phyloP scores from a whole-genome alignment of 208 protist genomes.

The Angomonas desouzai region DNA sequence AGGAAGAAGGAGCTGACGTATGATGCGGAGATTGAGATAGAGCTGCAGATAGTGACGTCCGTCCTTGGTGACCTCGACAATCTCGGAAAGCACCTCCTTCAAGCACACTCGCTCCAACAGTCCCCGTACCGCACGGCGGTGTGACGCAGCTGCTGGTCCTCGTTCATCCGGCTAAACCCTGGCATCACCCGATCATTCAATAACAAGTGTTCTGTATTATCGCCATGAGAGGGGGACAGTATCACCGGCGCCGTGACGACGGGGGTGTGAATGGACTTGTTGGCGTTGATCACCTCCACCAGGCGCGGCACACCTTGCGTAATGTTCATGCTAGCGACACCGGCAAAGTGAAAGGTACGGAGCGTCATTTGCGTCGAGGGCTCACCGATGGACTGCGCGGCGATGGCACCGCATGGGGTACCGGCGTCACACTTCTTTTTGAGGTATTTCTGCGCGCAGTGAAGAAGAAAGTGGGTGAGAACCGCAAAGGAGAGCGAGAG shows the following conservation, averaged over 20 bases:
- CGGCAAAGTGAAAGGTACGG: slow-evolving; percentile 99
- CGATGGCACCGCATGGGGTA: slow-evolving; percentile 98
- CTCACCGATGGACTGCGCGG: slow-evolving; percentile 99
- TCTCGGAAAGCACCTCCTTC: slow-evolving; percentile 84
- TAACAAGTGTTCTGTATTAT: slow-evolving; percentile 9
- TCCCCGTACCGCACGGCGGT: slow-evolving; percentile 85
- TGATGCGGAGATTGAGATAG: slow-evolving; percentile 90
- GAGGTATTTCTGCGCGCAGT: slow-evolving; percentile 79
- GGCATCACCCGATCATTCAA: slow-evolving; percentile 6
- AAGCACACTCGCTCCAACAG: slow-evolving; percentile 89
- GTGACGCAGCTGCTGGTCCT: slow-evolving; percentile 28
- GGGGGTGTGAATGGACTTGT: slow-evolving; percentile 97
- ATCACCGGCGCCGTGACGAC: slow-evolving; percentile 96
- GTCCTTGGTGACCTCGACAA: slow-evolving; percentile 74
- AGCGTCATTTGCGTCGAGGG: slow-evolving; percentile 99
- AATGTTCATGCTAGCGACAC: slow-evolving; percentile 99
- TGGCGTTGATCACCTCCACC: slow-evolving; percentile 99
- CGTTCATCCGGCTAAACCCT: not conserved
- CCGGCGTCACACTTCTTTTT: slow-evolving; percentile 94
- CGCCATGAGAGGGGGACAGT: slow-evolving; percentile 20
- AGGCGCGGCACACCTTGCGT: slow-evolving; percentile 96
- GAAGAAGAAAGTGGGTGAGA: slow-evolving; percentile 69
- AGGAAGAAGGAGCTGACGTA: slow-evolving; percentile 91
- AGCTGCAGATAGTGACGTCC: slow-evolving; percentile 90
- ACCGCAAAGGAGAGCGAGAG: slow-evolving; percentile 68